Evolutionary conservation across 2,329 filamentous ascomycete genomes (phyloP).

Genomic region (Penicillium sp.): DNA sequence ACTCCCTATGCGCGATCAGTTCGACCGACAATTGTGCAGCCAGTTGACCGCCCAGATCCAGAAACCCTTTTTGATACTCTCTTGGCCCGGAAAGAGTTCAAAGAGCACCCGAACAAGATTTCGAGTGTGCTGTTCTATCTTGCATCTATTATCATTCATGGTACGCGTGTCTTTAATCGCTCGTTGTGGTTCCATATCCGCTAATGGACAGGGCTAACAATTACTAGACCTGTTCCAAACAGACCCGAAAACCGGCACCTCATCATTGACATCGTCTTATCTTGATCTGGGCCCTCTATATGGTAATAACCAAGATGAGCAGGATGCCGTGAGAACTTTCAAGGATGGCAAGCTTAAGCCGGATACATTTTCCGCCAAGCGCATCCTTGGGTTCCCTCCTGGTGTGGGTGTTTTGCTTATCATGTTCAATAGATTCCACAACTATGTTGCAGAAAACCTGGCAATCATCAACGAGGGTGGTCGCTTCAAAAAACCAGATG

Average conservation of each 20-base stretch:
- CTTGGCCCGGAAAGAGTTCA: constrained; percentile 63
- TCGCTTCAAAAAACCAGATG: constrained; percentile 60
- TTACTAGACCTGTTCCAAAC: constrained; percentile 63
- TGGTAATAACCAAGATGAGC: constrained; percentile 65
- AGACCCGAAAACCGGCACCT: constrained; percentile 62
- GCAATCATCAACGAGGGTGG: constrained; percentile 67
- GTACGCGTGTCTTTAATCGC: constrained; percentile 24
- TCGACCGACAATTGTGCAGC: constrained; percentile 57
- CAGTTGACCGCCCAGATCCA: constrained; percentile 64
- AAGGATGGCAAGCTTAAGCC: constrained; percentile 69
- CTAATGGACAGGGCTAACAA: constrained; percentile 16
- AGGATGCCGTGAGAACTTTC: constrained; percentile 63
- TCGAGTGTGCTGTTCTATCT: constrained; percentile 75
- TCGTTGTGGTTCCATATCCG: neutral
- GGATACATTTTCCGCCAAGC: constrained; percentile 68
- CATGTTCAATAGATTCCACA: constrained; percentile 71
- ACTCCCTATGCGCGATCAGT: constrained; percentile 70
- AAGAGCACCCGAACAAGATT: constrained; percentile 69
- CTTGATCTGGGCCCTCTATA: constrained; percentile 74
- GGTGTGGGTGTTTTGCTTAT: constrained; percentile 69
- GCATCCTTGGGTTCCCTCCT: constrained; percentile 66
- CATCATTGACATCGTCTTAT: constrained; percentile 71
- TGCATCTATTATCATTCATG: constrained; percentile 67
- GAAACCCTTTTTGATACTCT: constrained; percentile 68
- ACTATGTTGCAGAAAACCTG: constrained; percentile 64